Evolutionary conservation across 805 yeast species (phyloP).

Genomic region (Sugiyamaella qingdaonensis): DNA sequence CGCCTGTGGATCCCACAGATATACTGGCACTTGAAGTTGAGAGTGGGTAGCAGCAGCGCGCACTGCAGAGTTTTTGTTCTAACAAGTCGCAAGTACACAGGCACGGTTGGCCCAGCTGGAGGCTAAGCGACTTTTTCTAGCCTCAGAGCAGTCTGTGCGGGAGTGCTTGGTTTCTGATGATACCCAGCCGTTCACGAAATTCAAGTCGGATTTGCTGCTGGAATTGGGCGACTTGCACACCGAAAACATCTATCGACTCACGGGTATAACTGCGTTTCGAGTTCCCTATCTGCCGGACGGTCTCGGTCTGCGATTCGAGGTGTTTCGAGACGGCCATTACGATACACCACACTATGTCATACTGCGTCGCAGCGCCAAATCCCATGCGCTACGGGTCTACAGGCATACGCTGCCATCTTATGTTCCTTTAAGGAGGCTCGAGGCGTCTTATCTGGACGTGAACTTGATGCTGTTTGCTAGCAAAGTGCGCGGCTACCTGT

Average conservation of each 20-base stretch:
- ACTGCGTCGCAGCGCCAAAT: conserved; percentile 5
- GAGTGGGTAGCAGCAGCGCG: neutral
- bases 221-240: conserved; percentile 1
- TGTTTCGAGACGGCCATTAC: conserved; percentile 11
- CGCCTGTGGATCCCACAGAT: neutral
- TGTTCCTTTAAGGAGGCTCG: conserved; percentile 14
- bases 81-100: neutral
- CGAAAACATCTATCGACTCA: conserved; percentile 19
- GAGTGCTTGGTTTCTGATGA: neutral
- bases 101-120: neutral
- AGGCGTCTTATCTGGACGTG: conserved; percentile 11
- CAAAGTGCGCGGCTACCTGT: conserved; percentile 40
- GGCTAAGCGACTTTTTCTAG: neutral
- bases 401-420: conserved; percentile 19
- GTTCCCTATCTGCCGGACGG: conserved; percentile 10
- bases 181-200: neutral
- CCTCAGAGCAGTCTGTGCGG: neutral
- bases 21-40: neutral
- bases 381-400: conserved; percentile 9
- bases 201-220: neutral
- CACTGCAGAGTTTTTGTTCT: neutral
- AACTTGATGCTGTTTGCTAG: conserved; percentile 16
- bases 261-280: conserved; percentile 22
- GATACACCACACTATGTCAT: conserved; percentile 22
- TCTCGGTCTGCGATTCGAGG: conserved; percentile 23